A percentile compares a stretch with the other conserved stretches of the same genome.
Evolutionary conservation across 805 yeast species (phyloP).

Genomic region (Candida incommunis): DNA sequence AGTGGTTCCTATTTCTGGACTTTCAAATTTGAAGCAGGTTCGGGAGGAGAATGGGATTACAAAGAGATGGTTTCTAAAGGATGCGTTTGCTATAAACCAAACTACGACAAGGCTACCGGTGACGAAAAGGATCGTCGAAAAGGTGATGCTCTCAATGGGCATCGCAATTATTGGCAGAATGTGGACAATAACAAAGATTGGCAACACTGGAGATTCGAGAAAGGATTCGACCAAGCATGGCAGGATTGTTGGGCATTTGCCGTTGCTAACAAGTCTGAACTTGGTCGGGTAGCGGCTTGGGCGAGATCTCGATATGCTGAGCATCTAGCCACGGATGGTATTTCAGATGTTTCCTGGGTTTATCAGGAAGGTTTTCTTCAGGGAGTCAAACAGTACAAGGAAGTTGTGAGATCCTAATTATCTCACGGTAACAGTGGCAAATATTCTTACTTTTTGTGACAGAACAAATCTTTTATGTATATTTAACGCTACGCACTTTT

Average conservation of each 20-base stretch:
- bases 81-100: constrained; percentile 26
- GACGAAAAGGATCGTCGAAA: constrained; percentile 1
- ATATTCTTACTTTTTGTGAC: no score
- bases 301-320: constrained; percentile 43
- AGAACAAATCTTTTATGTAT: background rate
- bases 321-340: constrained; percentile 43
- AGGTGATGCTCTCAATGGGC: constrained; percentile 28
- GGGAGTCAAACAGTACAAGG: constrained; percentile 34
- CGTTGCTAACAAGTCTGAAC: constrained; percentile 46
- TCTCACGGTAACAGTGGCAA: no score
- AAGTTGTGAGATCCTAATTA: background rate
- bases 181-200: constrained; percentile 43
- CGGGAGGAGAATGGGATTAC: constrained; percentile 97
- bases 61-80: constrained; percentile 58
- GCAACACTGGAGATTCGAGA: constrained; percentile 71
- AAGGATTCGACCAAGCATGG: constrained; percentile 70
- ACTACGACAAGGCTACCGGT: constrained; percentile 5
- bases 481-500: background rate
- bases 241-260: constrained; percentile 58
- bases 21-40: constrained; percentile 69
- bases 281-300: constrained; percentile 71
- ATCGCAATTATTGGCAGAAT: constrained; percentile 53
- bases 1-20: constrained; percentile 88
- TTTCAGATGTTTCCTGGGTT: constrained; percentile 58
- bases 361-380: constrained; percentile 76